Percentiles rank a stretch among this genome's conserved stretches.
Conservation (phyloP, 148 eudicot genomes). For the Polygonum maritimum region DNA sequence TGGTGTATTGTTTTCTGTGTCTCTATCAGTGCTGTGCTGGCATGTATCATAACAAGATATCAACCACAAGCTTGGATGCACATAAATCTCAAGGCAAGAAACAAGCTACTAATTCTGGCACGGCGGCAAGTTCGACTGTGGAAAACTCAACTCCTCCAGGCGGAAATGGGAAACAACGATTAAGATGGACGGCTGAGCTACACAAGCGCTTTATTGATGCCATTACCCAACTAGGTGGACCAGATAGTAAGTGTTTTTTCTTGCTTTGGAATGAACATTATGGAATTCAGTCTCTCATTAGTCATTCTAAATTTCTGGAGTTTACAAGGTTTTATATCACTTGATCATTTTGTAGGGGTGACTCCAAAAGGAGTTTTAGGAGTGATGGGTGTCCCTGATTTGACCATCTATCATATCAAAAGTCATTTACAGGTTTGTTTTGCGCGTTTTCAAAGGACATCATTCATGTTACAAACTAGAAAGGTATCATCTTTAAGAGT, state of each 20-base stretch:
- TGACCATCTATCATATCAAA: constrained; percentile 72
- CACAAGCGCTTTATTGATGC: constrained; percentile 65
- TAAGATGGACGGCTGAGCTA: constrained; percentile 68
- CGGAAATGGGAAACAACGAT: constrained; percentile 37
- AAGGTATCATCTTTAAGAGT: not conserved
- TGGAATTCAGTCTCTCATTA: not conserved
- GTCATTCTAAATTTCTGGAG: not conserved
- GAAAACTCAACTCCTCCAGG: constrained; percentile 29
- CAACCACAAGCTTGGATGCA: not conserved
- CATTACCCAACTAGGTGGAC: constrained; percentile 69
- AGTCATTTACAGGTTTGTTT: constrained; percentile 67
- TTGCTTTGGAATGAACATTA: not conserved
- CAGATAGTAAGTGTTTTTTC: constrained; percentile 61
- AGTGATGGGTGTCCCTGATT: constrained; percentile 71
- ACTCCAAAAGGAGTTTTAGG: constrained; percentile 73
- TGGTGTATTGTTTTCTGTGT: not conserved
- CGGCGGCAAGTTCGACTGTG: constrained; percentile 25
- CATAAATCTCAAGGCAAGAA: constrained; percentile 27
- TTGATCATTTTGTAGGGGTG: constrained; percentile 32
- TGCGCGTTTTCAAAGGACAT: not conserved
- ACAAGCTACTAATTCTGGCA: constrained; percentile 31
- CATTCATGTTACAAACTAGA: not conserved
- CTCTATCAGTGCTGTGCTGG: not conserved
- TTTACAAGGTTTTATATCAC: not conserved
- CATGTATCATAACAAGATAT: not conserved